Evolutionary conservation across 2,329 filamentous ascomycete genomes (phyloP).

Genomic region (Colletotrichum acutatum): DNA sequence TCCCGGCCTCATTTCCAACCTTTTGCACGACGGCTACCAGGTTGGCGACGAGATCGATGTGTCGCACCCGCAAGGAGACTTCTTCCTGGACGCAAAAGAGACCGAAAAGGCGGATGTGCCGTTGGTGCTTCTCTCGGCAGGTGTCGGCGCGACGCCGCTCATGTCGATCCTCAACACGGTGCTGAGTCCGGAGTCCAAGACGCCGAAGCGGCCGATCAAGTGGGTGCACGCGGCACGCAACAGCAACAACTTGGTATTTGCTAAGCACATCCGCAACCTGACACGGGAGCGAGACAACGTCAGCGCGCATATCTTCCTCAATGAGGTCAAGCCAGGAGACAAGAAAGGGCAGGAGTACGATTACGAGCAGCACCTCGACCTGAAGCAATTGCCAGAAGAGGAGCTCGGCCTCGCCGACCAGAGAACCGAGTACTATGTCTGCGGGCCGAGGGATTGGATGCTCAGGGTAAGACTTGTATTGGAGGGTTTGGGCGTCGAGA

Average conservation of each 20-base stretch:
- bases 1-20: constrained; percentile 63
- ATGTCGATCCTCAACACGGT: constrained; percentile 72
- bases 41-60: constrained; percentile 66
- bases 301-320: constrained; percentile 67
- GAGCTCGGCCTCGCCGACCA: constrained; percentile 65
- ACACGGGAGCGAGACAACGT: constrained; percentile 59
- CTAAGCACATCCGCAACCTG: constrained; percentile 56
- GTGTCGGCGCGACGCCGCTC: constrained; percentile 76
- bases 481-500: constrained; percentile 63
- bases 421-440: constrained; percentile 75
- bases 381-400: constrained; percentile 65
- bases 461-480: constrained; percentile 64
- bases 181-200: constrained; percentile 40
- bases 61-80: constrained; percentile 68
- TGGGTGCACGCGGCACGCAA: constrained; percentile 72
- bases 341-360: constrained; percentile 67
- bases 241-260: constrained; percentile 65
- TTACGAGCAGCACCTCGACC: constrained; percentile 66
- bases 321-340: constrained; percentile 56
- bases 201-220: constrained; percentile 58
- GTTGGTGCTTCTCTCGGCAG: constrained; percentile 73
- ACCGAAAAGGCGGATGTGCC: constrained; percentile 57
- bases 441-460: constrained; percentile 80
- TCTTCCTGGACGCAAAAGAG: constrained; percentile 66
- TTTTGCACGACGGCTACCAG: constrained; percentile 58